phyloP scores from a whole-genome alignment of 768 basidiomycete species.

The Calocybe cyanea region DNA sequence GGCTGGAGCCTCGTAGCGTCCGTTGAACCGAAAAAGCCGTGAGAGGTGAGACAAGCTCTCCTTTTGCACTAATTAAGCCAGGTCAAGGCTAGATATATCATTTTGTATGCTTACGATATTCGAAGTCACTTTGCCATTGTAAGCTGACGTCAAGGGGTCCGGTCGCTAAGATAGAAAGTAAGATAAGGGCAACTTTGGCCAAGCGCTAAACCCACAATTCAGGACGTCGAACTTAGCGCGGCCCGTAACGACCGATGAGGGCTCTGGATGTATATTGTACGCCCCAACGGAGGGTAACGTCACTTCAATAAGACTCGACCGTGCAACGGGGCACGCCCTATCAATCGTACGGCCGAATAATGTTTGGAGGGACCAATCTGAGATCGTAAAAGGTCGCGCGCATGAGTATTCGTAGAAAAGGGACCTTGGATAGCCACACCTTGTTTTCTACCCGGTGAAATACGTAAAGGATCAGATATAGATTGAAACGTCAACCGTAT shows the following conservation, averaged over 20 bases:
- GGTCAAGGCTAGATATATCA: not conserved
- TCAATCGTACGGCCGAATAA: slow-evolving; percentile 66
- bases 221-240: slow-evolving; percentile 46
- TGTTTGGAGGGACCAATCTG: slow-evolving; percentile 73
- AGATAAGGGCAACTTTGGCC: slow-evolving; percentile 7
- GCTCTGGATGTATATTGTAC: slow-evolving; percentile 52
- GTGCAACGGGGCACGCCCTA: slow-evolving; percentile 68
- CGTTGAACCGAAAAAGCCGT: slow-evolving; percentile 63
- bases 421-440: slow-evolving; percentile 33
- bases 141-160: slow-evolving; percentile 55
- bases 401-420: not conserved
- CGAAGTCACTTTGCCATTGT: slow-evolving; percentile 56
- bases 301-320: slow-evolving; percentile 52
- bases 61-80: slow-evolving; percentile 24
- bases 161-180: slow-evolving; percentile 25
- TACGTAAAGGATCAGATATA: slow-evolving; percentile 74
- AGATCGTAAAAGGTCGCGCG: slow-evolving; percentile 5
- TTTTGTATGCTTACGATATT: slow-evolving; percentile 47
- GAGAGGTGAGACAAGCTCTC: slow-evolving; percentile 34
- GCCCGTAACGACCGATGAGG: slow-evolving; percentile 29
- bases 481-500: slow-evolving; percentile 69
- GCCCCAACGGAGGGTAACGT: slow-evolving; percentile 36
- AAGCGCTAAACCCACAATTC: slow-evolving; percentile 33
- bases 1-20: slow-evolving; percentile 68
- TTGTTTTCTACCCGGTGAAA: slow-evolving; percentile 44